Percentiles rank a stretch among this genome's conserved stretches.
phyloP scores from a whole-genome alignment of 192 early-diverging fungal genomes.

The Entrophospora sp. region DNA sequence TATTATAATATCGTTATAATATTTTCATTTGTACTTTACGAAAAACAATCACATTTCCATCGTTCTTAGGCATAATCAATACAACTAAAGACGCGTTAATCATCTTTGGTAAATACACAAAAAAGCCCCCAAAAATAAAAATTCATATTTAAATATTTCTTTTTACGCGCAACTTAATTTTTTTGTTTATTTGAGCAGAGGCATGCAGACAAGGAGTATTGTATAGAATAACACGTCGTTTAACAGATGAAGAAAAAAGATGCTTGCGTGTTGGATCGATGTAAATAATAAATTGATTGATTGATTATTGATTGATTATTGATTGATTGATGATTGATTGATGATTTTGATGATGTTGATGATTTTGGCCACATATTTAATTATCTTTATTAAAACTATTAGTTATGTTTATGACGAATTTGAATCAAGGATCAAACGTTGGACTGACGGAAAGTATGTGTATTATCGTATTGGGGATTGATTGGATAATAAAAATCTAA shows the following conservation, averaged over 20 bases:
- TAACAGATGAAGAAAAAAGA: slow-evolving; percentile 23
- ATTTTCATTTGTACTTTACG: background rate
- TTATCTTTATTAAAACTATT: background rate
- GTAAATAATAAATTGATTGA: background rate
- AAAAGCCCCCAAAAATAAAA: no score
- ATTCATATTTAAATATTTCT: background rate
- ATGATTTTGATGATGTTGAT: background rate
- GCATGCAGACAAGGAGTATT: slow-evolving; percentile 31
- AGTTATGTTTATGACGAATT: slow-evolving; percentile 37
- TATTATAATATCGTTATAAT: background rate
- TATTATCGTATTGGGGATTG: no score
- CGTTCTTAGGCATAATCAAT: background rate
- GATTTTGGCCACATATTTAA: background rate
- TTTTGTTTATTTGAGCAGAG: background rate
- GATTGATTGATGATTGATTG: background rate
- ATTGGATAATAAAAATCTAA: background rate
- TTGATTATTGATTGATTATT: background rate
- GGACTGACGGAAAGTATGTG: slow-evolving; percentile 31
- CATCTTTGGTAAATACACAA: slow-evolving; percentile 1
- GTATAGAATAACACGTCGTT: slow-evolving; percentile 21
- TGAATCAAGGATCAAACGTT: slow-evolving; percentile 29
- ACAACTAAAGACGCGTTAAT: background rate
- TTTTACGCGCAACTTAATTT: background rate
- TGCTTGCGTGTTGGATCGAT: background rate
- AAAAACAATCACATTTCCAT: background rate